Evolutionary conservation across 768 basidiomycete species (phyloP).

Genomic region (Leccinum aurantiacum): DNA sequence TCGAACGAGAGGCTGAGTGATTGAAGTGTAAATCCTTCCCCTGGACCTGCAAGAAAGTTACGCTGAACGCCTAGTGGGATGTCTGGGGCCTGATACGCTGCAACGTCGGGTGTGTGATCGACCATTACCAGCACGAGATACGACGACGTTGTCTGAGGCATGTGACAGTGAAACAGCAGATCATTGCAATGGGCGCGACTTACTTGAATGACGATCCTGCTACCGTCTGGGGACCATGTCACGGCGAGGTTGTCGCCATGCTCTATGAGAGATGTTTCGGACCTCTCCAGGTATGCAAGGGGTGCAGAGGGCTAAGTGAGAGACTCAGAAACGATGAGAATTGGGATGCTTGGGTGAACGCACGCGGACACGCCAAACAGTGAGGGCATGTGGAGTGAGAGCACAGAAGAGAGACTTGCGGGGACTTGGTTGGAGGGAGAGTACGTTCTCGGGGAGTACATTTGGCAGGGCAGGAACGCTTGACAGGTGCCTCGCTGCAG

Average conservation of each 20-base stretch:
- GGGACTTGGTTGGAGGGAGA: slow-evolving; percentile 63
- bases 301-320: slow-evolving; percentile 62
- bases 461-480: slow-evolving; percentile 69
- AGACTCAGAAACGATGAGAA: not conserved
- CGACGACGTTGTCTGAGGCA: slow-evolving; percentile 69
- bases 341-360: slow-evolving; percentile 26
- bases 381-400: slow-evolving; percentile 66
- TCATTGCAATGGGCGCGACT: slow-evolving; percentile 22
- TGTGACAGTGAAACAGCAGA: not conserved
- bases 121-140: slow-evolving; percentile 76
- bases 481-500: slow-evolving; percentile 71
- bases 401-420: slow-evolving; percentile 78
- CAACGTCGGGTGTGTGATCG: slow-evolving; percentile 53
- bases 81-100: slow-evolving; percentile 56
- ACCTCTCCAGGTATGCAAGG: slow-evolving; percentile 72
- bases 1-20: slow-evolving; percentile 72
- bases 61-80: slow-evolving; percentile 50
- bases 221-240: slow-evolving; percentile 83
- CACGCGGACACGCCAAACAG: slow-evolving; percentile 83
- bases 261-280: slow-evolving; percentile 70
- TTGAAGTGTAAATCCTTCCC: slow-evolving; percentile 73
- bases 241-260: slow-evolving; percentile 79
- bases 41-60: slow-evolving; percentile 74
- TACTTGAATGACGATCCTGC: slow-evolving; percentile 78
- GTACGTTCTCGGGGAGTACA: slow-evolving; percentile 53